Conservation (phyloP, 306 rosid species). For the Rosa multiflora region DNA sequence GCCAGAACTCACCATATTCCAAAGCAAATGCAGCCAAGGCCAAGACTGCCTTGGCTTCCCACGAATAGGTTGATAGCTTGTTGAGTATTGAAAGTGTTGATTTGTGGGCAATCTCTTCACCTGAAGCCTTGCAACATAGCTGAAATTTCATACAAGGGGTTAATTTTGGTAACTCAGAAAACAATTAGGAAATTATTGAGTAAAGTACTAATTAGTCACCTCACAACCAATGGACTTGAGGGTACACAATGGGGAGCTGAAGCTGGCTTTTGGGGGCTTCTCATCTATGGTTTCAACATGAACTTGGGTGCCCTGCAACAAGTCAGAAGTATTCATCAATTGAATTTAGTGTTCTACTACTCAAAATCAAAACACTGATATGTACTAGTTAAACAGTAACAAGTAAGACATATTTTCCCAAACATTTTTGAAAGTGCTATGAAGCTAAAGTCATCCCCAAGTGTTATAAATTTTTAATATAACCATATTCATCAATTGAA, state of each 20-base stretch:
- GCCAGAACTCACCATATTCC: conserved; percentile 68
- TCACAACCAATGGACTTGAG: conserved; percentile 41
- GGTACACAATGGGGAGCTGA: conserved; percentile 49
- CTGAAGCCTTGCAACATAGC: conserved; percentile 62
- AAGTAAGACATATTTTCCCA: not conserved
- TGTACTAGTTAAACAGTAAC: not conserved
- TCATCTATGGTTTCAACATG: conserved; percentile 43
- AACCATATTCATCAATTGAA: not conserved
- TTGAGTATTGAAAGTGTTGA: conserved; percentile 49
- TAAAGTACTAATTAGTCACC: conserved; percentile 24
- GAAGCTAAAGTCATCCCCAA: too few species aligned
- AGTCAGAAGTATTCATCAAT: not conserved
- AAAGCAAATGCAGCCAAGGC: conserved; percentile 63
- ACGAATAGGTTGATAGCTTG: conserved; percentile 44
- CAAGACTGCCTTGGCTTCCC: conserved; percentile 66
- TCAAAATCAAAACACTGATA: not conserved
- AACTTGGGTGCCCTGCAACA: conserved; percentile 21
- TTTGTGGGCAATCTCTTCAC: conserved; percentile 51
- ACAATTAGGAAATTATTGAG: not conserved
- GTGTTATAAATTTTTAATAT: not conserved
- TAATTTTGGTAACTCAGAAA: not conserved
- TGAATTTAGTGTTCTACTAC: too few species aligned
- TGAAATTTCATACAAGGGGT: conserved; percentile 13
- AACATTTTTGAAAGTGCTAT: too few species aligned
- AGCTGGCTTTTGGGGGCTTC: conserved; percentile 28